These are phyloP conservation scores for Arthrobotrys entomopaga DNA, from an alignment of 2,329 filamentous ascomycete species.

Conservation along the genomic window DNA sequence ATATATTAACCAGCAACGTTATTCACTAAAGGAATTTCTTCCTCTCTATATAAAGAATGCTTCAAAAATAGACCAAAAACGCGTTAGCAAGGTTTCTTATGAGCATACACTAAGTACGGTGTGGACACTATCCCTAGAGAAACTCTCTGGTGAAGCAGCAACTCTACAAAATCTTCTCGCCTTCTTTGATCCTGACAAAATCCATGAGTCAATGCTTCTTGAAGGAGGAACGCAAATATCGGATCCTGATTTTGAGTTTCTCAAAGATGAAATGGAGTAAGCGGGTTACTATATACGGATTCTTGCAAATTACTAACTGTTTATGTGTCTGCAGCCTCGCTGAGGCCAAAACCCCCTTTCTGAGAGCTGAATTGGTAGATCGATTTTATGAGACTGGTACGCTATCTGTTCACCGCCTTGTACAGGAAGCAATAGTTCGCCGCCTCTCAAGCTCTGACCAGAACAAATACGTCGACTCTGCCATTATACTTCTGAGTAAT, in stretches of 20 bases:
- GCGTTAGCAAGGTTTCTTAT: constrained; percentile 57
- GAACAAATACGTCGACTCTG: constrained; percentile 57
- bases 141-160: constrained; percentile 53
- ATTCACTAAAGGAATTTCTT: constrained; percentile 59
- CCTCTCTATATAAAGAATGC: constrained; percentile 59
- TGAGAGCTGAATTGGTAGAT: constrained; percentile 56
- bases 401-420: constrained; percentile 58
- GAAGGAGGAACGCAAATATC: constrained; percentile 52
- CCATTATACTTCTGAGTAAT: constrained; percentile 57
- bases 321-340: no score
- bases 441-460: constrained; percentile 40
- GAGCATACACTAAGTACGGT: no score
- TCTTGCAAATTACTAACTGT: no score
- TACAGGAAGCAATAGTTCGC: constrained; percentile 56
- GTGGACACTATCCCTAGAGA: no score
- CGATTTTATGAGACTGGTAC: constrained; percentile 47
- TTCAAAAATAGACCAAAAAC: constrained; percentile 58
- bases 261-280: constrained; percentile 60
- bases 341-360: no score
- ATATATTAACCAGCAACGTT: constrained; percentile 59
- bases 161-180: constrained; percentile 58
- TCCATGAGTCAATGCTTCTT: constrained; percentile 58
- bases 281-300: no score
- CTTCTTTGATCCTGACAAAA: constrained; percentile 59
- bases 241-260: constrained; percentile 57